Evolutionary conservation across 2,329 filamentous ascomycete species (phyloP), one percentile per base, ranked within the genome.

Genomic region (Metarhizium brunneum): DNA sequence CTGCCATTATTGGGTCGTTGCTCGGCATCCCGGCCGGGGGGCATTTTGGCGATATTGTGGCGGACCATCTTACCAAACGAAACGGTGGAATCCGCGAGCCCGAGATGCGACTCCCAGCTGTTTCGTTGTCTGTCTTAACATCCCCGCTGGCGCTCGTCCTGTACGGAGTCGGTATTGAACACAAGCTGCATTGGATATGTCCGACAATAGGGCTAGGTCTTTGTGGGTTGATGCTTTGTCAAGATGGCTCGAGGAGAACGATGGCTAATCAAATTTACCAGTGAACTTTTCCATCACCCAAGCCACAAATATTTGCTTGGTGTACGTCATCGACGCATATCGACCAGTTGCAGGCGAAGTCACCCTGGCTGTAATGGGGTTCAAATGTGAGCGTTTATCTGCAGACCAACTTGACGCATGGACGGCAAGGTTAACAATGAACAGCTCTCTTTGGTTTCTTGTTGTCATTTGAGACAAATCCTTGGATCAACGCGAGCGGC

Each of bases 381-480:
- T 83, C 63, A 82, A 83, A 66, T 77, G 76, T 74, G 60, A 68
- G 75, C 32, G 10, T 6, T 62, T 10, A 38, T 6, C 11, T 25
- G 25, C 2, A 8, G 32, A 16, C 32, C 25, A 11, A 16, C 25
- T 32, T 36, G 36, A 5, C 38, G 14, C 49, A 35, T n/a, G 11
- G 49, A 29, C 2, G 4, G 20, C 7, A 51, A 30, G 42, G 10
- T 16, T 64, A 58, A 64, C 42, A 30, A 45, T 5, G 1, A 5
- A 25, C 56, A 78, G 76, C 78, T 16, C 64, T 76, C 7, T 82
- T 84, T 61, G 80, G 79, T 4, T 84, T 84, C 63, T 67, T 83
- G 1, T 69, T 84, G 1, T 80, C 76, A 0, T 84, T 84, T 62
- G 83, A 83, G 63, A 83, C 79, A 1, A 84, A 84, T 61, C 74